These are phyloP conservation scores for Botrytis fabae DNA, from an alignment of 2,329 filamentous ascomycete genomes.

Conservation along the genomic window DNA sequence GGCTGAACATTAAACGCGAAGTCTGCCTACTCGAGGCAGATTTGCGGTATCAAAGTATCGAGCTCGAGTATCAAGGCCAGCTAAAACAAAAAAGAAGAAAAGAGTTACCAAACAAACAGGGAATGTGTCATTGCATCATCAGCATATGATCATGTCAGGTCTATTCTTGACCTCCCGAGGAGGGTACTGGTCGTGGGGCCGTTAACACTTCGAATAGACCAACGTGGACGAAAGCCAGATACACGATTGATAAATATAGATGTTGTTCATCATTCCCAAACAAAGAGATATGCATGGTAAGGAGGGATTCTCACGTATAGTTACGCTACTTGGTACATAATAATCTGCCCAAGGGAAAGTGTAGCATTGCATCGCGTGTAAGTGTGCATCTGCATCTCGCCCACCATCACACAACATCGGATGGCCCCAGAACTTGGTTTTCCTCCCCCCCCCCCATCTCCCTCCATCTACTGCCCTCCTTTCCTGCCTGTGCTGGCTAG, in stretches of 20 bases:
- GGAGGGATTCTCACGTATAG: constrained; percentile 20
- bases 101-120: background rate
- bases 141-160: constrained; percentile 4
- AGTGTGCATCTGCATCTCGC: background rate
- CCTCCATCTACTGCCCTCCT: background rate
- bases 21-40: constrained; percentile 18
- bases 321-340: background rate
- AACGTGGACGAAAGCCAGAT: background rate
- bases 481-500: background rate
- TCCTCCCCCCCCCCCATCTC: background rate
- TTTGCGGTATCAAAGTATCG: background rate
- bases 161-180: constrained; percentile 7
- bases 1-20: background rate
- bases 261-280: constrained; percentile 19
- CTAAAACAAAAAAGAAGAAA: background rate
- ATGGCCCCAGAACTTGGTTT: constrained; percentile 6
- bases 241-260: constrained; percentile 22
- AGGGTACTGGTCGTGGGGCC: background rate
- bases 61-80: background rate
- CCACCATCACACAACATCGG: constrained; percentile 2
- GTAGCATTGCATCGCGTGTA: background rate
- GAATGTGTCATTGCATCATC: constrained; percentile 14
- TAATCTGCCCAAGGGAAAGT: background rate
- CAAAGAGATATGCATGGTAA: constrained; percentile 11
- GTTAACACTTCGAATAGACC: background rate